phyloP scores from a whole-genome alignment of 768 basidiomycete genomes.

The Rhizopogon salebrosus region DNA sequence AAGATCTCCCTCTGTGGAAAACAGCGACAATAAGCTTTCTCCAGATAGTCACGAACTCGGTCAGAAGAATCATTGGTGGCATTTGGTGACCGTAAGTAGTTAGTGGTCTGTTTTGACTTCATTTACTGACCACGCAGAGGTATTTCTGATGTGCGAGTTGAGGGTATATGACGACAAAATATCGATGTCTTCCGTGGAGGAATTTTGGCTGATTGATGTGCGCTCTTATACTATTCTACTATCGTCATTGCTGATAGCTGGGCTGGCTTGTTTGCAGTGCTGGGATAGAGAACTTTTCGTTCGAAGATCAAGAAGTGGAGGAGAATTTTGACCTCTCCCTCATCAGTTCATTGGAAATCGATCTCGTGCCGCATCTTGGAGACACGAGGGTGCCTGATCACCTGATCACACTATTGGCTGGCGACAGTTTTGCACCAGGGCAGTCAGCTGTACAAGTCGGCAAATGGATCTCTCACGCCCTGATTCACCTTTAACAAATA shows the following conservation, averaged over 20 bases:
- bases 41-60: constrained; percentile 64
- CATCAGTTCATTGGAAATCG: constrained; percentile 73
- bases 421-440: constrained; percentile 70
- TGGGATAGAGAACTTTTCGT: constrained; percentile 45
- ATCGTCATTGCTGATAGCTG: neutral
- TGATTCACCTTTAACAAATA: constrained; percentile 8
- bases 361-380: constrained; percentile 75
- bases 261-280: constrained; percentile 36
- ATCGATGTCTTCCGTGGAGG: constrained; percentile 79
- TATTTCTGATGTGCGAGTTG: constrained; percentile 58
- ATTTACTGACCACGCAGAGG: constrained; percentile 26
- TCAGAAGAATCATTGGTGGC: constrained; percentile 43
- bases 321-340: constrained; percentile 84
- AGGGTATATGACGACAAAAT: constrained; percentile 82
- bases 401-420: constrained; percentile 59
- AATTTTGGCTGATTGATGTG: constrained; percentile 81
- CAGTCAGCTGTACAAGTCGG: constrained; percentile 54
- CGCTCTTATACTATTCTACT: neutral
- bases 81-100: constrained; percentile 44
- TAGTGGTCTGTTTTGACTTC: neutral
- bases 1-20: constrained; percentile 90
- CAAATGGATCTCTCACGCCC: constrained; percentile 4
- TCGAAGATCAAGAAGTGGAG: constrained; percentile 67
- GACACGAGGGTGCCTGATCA: constrained; percentile 64
- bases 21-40: constrained; percentile 84